These are phyloP conservation scores for Canavalia gladiata DNA, from an alignment of 306 rosid genomes.

Conservation along the genomic window DNA sequence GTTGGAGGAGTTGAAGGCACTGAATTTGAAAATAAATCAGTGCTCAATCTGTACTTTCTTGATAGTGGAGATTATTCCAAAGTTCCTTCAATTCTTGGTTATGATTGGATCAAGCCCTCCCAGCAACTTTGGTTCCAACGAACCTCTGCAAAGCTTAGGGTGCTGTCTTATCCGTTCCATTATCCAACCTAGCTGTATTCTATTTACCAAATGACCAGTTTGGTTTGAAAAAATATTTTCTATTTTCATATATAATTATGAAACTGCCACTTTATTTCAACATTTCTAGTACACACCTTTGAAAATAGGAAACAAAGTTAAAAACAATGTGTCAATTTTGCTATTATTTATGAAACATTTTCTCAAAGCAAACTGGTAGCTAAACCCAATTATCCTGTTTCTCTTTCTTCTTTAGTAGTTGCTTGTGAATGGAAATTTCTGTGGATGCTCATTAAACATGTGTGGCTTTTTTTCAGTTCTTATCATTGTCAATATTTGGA, in stretches of 20 bases:
- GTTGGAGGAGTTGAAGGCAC: constrained; percentile 77
- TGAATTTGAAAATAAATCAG: constrained; percentile 80
- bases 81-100: constrained; percentile 67
- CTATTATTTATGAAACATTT: background rate
- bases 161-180: constrained; percentile 47
- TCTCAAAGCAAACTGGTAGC: background rate
- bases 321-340: background rate
- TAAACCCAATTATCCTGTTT: background rate
- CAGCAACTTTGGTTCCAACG: constrained; percentile 88
- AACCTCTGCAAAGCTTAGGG: constrained; percentile 77
- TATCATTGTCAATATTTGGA: constrained; percentile 20
- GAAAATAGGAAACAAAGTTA: background rate
- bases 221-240: background rate
- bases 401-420: constrained; percentile 34
- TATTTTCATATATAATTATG: background rate
- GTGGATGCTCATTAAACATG: constrained; percentile 7
- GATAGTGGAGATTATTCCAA: constrained; percentile 96
- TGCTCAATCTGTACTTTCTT: constrained; percentile 87
- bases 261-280: background rate
- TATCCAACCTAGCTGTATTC: constrained; percentile 22
- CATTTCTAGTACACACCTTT: background rate
- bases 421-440: constrained; percentile 16
- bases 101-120: constrained; percentile 96
- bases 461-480: constrained; percentile 35
- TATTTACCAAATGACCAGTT: background rate